Evolutionary conservation across 23 red algal species (phyloP).

Genomic region (Gracilaria caudata): DNA sequence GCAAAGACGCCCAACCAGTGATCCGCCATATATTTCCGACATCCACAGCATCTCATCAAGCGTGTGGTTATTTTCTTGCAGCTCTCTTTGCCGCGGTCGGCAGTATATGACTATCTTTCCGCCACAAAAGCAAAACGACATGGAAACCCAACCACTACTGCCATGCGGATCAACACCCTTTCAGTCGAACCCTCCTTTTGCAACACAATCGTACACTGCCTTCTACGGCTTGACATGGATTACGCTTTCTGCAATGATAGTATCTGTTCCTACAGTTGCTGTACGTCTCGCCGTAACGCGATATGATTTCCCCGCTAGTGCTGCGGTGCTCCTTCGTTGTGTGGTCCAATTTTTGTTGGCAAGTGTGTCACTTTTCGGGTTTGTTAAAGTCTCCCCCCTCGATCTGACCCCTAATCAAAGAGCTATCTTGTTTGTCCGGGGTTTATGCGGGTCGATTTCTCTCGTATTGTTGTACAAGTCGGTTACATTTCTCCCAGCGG

Average conservation of each 20-base stretch:
- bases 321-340: constrained; percentile 16
- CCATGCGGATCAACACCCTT: background rate
- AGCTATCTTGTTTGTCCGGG: constrained; percentile 2
- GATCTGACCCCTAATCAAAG: background rate
- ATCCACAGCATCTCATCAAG: background rate
- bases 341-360: background rate
- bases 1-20: no score
- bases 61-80: background rate
- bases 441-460: constrained; percentile 7
- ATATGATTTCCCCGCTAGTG: constrained; percentile 24
- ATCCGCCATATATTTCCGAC: no score
- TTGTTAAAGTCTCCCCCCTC: constrained; percentile 8
- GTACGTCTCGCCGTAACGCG: constrained; percentile 6
- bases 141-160: constrained; percentile 18
- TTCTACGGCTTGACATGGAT: constrained; percentile 17
- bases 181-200: background rate
- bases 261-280: constrained; percentile 15
- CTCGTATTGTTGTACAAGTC: background rate
- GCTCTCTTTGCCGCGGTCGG: background rate
- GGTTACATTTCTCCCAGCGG: constrained; percentile 5
- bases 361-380: background rate
- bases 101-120: background rate
- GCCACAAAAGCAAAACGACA: background rate
- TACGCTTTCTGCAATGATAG: constrained; percentile 25
- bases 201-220: background rate